Evolutionary conservation across 345 rosid species (phyloP).

Genomic region (Gossypium anomalum): DNA sequence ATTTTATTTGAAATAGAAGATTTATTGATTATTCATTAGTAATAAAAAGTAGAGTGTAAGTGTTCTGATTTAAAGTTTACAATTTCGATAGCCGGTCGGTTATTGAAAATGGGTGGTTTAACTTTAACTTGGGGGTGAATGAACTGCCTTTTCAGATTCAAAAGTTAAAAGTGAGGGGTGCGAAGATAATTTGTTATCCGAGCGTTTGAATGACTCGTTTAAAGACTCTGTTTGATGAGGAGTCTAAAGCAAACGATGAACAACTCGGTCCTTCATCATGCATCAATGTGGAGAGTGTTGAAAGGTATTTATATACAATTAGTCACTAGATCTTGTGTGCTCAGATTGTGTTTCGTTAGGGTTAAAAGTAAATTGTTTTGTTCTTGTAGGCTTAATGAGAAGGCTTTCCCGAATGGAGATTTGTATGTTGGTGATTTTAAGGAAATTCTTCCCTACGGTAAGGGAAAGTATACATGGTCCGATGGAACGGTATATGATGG

Average conservation of each 20-base stretch:
- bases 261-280: background rate
- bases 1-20: background rate
- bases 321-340: background rate
- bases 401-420: conserved; percentile 63
- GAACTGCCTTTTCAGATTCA: conserved; percentile 1
- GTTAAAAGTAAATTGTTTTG: background rate
- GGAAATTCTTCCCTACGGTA: conserved; percentile 65
- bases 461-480: conserved; percentile 71
- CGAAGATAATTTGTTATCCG: background rate
- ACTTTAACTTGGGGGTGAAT: background rate
- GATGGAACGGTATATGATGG: conserved; percentile 77
- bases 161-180: background rate
- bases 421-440: conserved; percentile 53
- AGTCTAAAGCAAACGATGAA: background rate
- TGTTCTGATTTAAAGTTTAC: background rate
- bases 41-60: background rate
- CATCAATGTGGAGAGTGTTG: conserved; percentile 1
- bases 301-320: conserved; percentile 13
- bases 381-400: conserved; percentile 40
- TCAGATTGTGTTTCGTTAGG: background rate
- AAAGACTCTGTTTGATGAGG: conserved; percentile 11
- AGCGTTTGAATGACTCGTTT: conserved; percentile 12
- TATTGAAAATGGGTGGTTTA: background rate
- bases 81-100: background rate
- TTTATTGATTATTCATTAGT: background rate